Percentiles rank a stretch among this genome's conserved stretches.
Evolutionary conservation across 2,329 filamentous ascomycete genomes (phyloP).

Genomic region (Colletotrichum godetiae): DNA sequence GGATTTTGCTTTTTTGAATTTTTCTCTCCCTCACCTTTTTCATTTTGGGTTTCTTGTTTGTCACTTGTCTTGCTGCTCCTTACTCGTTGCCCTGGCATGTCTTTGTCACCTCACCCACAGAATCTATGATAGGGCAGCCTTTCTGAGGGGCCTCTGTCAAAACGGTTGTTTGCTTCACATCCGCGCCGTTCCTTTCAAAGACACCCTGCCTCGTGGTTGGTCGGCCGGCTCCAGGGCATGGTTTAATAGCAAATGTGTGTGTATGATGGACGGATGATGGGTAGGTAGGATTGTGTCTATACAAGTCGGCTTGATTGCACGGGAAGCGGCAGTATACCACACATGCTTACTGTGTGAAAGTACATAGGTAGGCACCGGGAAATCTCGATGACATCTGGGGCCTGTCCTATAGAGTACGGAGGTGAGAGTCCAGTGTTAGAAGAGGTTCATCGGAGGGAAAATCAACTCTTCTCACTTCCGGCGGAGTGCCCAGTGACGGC

Average conservation of each 20-base stretch:
- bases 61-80: neutral
- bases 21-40: neutral
- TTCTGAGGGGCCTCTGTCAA: constrained; percentile 11
- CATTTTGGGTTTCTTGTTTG: constrained; percentile 8
- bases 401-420: neutral
- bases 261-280: neutral
- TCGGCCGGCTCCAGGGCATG: neutral
- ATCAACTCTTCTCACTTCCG: neutral
- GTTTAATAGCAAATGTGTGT: neutral
- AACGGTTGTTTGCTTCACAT: constrained; percentile 21
- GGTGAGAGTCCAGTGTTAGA: neutral
- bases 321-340: neutral
- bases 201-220: constrained; percentile 9
- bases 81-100: constrained; percentile 14
- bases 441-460: neutral
- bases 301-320: neutral
- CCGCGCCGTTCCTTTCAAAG: constrained; percentile 16
- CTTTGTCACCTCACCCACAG: constrained; percentile 17
- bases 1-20: constrained; percentile 1
- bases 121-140: neutral
- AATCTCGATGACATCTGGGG: neutral
- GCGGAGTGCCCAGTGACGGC: neutral
- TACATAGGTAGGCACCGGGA: neutral
- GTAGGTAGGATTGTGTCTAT: neutral
- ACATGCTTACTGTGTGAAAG: neutral